A percentile compares a stretch with the other conserved stretches of the same genome.
Conservation (phyloP, 75 land plant species). For the Chamaecyparis obtusa region DNA sequence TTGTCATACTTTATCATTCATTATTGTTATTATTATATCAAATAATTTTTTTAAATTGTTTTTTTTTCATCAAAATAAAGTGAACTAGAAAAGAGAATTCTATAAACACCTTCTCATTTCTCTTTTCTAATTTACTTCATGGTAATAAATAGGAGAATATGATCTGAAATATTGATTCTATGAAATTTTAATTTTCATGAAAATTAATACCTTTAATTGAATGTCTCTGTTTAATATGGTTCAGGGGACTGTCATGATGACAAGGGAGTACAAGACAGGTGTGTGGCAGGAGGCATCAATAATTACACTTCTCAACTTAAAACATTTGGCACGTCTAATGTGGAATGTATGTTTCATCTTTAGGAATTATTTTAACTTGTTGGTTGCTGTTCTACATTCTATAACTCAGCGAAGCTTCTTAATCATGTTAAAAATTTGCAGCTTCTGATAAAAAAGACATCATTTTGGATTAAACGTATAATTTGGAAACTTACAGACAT, state of each 20-base stretch:
- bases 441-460: neutral
- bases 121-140: too few relatives aligned
- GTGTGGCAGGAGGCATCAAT: conserved; percentile 56
- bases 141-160: too few relatives aligned
- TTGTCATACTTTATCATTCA: neutral
- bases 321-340: conserved; percentile 11
- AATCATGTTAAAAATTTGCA: neutral
- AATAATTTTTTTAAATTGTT: too few relatives aligned
- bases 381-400: neutral
- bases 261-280: conserved; percentile 24
- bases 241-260: conserved; percentile 53
- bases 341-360: conserved; percentile 7
- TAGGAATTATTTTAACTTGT: neutral
- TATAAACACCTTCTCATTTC: too few relatives aligned
- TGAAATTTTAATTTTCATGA: too few relatives aligned
- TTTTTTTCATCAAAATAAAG: too few relatives aligned
- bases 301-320: conserved; percentile 50
- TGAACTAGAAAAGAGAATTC: too few relatives aligned
- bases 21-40: too few relatives aligned
- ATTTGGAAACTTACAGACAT: neutral
- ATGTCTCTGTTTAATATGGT: neutral
- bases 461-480: neutral
- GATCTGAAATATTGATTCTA: too few relatives aligned
- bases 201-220: neutral
- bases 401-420: neutral